Evolutionary conservation across 179 eudicot genomes (phyloP), one percentile per base, ranked within the genome.

Genomic region (Heliamphora pulchella): DNA sequence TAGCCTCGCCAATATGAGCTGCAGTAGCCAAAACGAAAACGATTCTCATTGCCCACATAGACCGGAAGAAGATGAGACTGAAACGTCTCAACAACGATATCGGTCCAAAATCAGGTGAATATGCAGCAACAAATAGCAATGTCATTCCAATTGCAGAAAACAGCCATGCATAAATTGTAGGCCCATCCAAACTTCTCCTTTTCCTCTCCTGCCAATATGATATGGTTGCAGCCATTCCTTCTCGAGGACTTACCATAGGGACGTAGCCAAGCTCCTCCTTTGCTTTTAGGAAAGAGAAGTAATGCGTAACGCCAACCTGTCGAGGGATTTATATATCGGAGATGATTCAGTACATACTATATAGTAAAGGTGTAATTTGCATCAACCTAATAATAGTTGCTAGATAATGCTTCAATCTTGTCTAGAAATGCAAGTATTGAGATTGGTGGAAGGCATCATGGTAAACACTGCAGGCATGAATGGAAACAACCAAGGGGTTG

Each of bases 281-380:
- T 8, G 97, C 98, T 88, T 93, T 95, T 43, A 91, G 83, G 72
- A 76, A 80, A 1, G 97, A 93, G 87, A 91, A 95, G 86, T 93
- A 91, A 87, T 93, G 94, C 11, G 97, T 94, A 18, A 94, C 89
- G 4, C 98, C 97, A 79, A 94, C 94, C 98, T 94, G 87, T 76
- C 83, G 83, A 72, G 44, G 51, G 14, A 66, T 6, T 39, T 9
- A 39, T 57, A n/a, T 59, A 17, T 17, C 66, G 20, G 47, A 75
- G 13, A 44, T 5, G 18, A 44, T 76, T 61, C 51, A 75, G 17
- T 55, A 8, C 51, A 18, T 14, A 0, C n/a, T 13, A 57, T 57
- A 65, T 31, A 31, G 31, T 31, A 31, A 31, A 8, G 14, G 48
- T 68, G n/a, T 13, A 13, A 43, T 7, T 41, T 65, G 11, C 50